Conservation (phyloP, 2,329 filamentous ascomycete genomes). For the Colletotrichum sp. region DNA sequence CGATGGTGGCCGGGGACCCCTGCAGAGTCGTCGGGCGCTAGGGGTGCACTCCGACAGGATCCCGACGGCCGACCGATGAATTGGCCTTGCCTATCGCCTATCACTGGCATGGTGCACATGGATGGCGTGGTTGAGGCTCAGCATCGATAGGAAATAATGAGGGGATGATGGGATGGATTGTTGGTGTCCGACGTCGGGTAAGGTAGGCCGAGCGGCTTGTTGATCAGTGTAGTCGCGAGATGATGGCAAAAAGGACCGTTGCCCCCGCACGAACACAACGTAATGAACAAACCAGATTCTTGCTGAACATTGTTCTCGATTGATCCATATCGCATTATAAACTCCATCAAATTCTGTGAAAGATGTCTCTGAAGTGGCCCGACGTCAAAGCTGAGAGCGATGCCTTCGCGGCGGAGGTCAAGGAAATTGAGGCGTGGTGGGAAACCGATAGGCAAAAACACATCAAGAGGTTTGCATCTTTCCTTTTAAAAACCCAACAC, state of each 20-base stretch:
- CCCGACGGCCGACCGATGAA: neutral
- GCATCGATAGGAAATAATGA: neutral
- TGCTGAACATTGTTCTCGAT: fast-evolving
- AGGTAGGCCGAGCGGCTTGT: neutral
- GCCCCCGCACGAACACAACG: neutral
- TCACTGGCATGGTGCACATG: neutral
- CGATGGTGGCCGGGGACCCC: neutral
- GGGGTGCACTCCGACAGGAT: neutral
- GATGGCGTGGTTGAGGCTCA: neutral
- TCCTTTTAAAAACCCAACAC: fast-evolving
- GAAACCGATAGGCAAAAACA: neutral
- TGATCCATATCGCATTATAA: neutral
- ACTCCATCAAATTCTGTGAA: fast-evolving
- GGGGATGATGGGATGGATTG: no score
- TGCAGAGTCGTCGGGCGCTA: neutral
- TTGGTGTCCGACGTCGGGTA: neutral
- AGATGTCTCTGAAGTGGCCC: neutral
- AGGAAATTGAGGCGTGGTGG: neutral
- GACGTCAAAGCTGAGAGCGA: neutral
- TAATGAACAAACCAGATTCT: neutral
- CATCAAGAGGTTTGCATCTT: neutral
- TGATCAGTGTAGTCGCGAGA: neutral
- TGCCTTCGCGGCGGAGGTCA: neutral
- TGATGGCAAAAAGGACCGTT: neutral
- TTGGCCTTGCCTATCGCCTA: neutral